Conservation (phyloP, 2,329 filamentous ascomycete species). For the Sordariomycetes sp. region DNA sequence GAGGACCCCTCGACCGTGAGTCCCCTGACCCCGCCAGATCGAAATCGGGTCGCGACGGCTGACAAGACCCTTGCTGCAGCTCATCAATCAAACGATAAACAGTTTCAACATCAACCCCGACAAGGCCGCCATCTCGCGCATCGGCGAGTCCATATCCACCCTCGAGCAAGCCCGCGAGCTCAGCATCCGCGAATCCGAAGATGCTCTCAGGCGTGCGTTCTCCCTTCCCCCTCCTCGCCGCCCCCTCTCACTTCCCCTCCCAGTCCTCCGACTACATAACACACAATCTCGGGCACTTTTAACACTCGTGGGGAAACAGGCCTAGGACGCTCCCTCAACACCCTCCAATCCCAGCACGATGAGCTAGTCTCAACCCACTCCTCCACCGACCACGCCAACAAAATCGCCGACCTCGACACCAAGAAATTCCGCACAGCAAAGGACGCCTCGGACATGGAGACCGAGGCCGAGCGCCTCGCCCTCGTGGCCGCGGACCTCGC, state of each 20-base stretch:
- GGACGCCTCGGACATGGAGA: conserved; percentile 74
- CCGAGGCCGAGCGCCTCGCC: conserved; percentile 85
- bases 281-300: background rate
- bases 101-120: conserved; percentile 95
- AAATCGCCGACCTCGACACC: conserved; percentile 79
- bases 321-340: conserved; percentile 63
- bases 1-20: conserved; percentile 79
- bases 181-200: conserved; percentile 58
- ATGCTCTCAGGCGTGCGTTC: conserved; percentile 43
- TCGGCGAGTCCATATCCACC: conserved; percentile 69
- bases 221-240: background rate
- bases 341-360: conserved; percentile 60
- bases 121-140: conserved; percentile 69
- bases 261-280: too few relatives aligned
- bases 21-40: background rate
- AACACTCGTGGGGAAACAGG: conserved; percentile 17
- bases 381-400: conserved; percentile 63
- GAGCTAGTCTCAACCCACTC: conserved; percentile 67
- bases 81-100: conserved; percentile 80
- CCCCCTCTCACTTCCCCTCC: background rate
- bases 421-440: conserved; percentile 95
- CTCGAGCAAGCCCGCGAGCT: conserved; percentile 76
- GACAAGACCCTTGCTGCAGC: conserved; percentile 29
- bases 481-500: conserved; percentile 64
- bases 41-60: background rate